Evolutionary conservation across 148 eudicot species (phyloP).

Genomic region (Fagopyrum tataricum): DNA sequence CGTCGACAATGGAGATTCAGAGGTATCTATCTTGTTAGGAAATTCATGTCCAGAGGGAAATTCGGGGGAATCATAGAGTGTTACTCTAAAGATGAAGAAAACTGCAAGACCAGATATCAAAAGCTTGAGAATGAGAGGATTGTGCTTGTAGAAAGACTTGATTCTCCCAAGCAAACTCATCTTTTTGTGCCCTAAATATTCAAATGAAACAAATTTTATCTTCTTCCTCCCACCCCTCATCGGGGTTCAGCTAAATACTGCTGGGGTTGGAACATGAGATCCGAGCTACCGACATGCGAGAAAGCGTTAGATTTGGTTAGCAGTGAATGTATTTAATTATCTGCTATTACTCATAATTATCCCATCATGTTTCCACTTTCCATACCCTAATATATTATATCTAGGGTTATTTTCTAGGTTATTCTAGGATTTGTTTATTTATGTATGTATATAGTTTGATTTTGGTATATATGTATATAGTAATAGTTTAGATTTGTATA

Average conservation of each 20-base stretch:
- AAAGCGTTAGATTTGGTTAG: not conserved
- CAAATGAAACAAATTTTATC: not conserved
- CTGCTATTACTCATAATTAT: not conserved
- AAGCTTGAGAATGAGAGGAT: conserved; percentile 28
- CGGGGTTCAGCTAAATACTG: conserved; percentile 9
- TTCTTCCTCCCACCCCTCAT: not conserved
- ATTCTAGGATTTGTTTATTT: no score
- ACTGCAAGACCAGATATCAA: conserved; percentile 28
- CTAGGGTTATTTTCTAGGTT: no score
- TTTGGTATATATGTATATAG: no score
- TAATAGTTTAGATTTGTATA: no score
- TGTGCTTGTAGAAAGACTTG: conserved; percentile 24
- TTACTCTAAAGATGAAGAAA: conserved; percentile 28
- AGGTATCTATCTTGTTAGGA: not conserved
- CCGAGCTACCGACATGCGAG: conserved; percentile 10
- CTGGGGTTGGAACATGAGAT: not conserved
- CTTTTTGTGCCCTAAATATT: not conserved
- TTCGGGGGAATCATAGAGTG: conserved; percentile 21
- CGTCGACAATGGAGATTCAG: not conserved
- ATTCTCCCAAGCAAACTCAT: not conserved
- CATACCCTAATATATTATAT: no score
- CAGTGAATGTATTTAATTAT: not conserved
- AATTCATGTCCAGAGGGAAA: conserved; percentile 17
- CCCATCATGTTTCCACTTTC: not conserved
- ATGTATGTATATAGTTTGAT: no score